A percentile compares a stretch with the other conserved stretches of the same genome.
phyloP scores from a whole-genome alignment of 1,284 basidiomycete genomes.

The Laetiporus sulphureus region DNA sequence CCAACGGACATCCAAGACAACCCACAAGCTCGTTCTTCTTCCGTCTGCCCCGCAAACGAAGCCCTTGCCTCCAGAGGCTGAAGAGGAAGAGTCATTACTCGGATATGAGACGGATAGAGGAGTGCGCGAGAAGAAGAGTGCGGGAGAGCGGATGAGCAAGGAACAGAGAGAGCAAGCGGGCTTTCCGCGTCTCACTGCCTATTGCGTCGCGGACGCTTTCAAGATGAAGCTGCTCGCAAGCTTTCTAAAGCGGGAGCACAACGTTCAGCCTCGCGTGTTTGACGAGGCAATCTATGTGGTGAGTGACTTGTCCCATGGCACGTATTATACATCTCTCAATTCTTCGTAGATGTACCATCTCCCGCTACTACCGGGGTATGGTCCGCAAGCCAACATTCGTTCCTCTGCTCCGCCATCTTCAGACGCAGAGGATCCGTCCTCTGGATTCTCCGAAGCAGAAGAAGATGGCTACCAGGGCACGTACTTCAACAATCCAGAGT shows the following conservation, averaged over 20 bases:
- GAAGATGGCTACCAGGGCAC: conserved; percentile 85
- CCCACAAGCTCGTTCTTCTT: conserved; percentile 86
- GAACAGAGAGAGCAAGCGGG: conserved; percentile 70
- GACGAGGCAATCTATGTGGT: conserved; percentile 93
- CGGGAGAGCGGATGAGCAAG: conserved; percentile 77
- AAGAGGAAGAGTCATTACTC: conserved; percentile 48
- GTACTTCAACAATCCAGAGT: conserved; percentile 54
- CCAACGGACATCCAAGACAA: conserved; percentile 85
- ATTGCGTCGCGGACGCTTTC: conserved; percentile 80
- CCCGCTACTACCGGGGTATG: conserved; percentile 88
- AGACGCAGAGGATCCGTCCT: conserved; percentile 49
- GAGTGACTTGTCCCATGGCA: conserved; percentile 27
- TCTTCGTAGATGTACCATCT: conserved; percentile 79
- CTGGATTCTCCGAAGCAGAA: conserved; percentile 79
- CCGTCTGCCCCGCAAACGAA: conserved; percentile 89
- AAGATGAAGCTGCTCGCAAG: conserved; percentile 76
- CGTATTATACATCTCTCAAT: conserved; percentile 4
- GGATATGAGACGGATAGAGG: conserved; percentile 63
- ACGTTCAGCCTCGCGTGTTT: conserved; percentile 82
- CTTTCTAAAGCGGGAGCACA: conserved; percentile 91
- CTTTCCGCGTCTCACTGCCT: conserved; percentile 77
- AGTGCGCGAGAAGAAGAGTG: conserved; percentile 67
- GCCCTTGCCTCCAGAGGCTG: conserved; percentile 51
- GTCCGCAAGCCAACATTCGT: conserved; percentile 76
- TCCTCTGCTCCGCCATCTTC: conserved; percentile 66